Evolutionary conservation across 345 rosid species (phyloP), one percentile per base, ranked within the genome.

Genomic region (Cardamine occulta): DNA sequence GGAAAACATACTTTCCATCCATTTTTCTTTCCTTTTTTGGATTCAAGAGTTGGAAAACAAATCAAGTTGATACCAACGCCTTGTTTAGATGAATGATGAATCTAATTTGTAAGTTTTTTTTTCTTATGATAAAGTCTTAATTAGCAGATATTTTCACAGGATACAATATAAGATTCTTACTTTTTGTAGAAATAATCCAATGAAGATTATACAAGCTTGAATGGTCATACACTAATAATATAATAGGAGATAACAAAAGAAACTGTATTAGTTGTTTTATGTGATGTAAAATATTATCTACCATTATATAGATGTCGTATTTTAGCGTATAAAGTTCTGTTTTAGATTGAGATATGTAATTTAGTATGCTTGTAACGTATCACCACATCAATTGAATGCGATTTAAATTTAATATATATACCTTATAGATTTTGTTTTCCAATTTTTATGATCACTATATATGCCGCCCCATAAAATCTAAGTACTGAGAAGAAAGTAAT

Each of bases 11-110:
- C 4, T 64, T 24, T 56, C 72, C 55, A 58, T 72, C 81, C 42
- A 65, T 58, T 71, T 62, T 29, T 17, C 8, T 78, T 64, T 49
- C 81, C 66, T 10, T 57, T 65, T 78, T 58, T 58, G 72, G 73
- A 66, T 65, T 58, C 72, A 57, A 64, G 77, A 65, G 72, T 48
- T 56, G 29, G 37, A 28, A 71, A 64, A 26, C 59, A 71, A 71
- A 57, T 65, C 73, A 71, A 76, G 71, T 70, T 76, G 60, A 63
- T 45, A 72, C 42, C 39, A 47, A 21, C 65, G 47, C 63, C 37
- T 48, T 37, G 61, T 71, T 71, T 64, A 56, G 11, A 64, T 55
- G 47, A 63, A 77, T 55, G 61, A 48, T 70, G 71, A 69, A 77
- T 65, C 53, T 64, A 63, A 32, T 48, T 11, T 19, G 10, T 23